A percentile compares a stretch with the other conserved stretches of the same genome.
Evolutionary conservation across 2,329 filamentous ascomycete species (phyloP).

Genomic region (Aureobasidium sp.): DNA sequence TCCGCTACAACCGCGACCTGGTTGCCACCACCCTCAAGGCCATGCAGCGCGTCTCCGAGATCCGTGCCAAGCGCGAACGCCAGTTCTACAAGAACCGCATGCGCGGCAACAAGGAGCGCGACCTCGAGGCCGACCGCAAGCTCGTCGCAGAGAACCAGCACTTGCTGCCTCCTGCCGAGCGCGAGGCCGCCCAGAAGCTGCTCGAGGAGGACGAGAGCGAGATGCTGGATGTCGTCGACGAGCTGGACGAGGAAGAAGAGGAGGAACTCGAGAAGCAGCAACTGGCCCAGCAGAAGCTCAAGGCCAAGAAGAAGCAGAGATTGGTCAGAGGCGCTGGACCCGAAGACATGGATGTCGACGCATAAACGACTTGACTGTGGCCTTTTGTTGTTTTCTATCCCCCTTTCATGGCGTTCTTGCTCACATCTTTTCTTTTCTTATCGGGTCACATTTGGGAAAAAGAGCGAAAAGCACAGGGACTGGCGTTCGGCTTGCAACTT

Average conservation of each 20-base stretch:
- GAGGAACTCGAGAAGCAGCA: conserved; percentile 30
- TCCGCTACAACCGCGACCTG: conserved; percentile 92
- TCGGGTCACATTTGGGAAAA: neutral
- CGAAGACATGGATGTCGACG: conserved; percentile 37
- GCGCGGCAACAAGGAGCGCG: conserved; percentile 78
- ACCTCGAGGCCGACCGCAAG: conserved; percentile 74
- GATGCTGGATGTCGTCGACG: conserved; percentile 29
- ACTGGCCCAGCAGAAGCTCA: conserved; percentile 33
- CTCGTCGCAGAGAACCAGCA: conserved; percentile 89
- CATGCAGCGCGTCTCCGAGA: conserved; percentile 85
- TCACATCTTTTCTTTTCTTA: neutral
- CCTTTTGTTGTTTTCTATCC: neutral
- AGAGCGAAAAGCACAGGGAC: conserved; percentile 11
- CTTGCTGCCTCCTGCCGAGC: conserved; percentile 60
- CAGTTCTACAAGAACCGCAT: conserved; percentile 92
- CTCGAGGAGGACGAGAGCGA: conserved; percentile 52
- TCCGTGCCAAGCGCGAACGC: conserved; percentile 73
- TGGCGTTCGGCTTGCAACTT: conserved; percentile 9
- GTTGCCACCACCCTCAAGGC: conserved; percentile 80
- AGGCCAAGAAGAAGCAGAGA: conserved; percentile 41
- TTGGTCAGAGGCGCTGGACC: conserved; percentile 37
- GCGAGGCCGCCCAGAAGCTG: conserved; percentile 40
- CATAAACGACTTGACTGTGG: conserved; percentile 19
- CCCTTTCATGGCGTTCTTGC: neutral
- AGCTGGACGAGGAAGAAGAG: conserved; percentile 30